Base-by-base conservation (phyloP, 495 filamentous ascomycete genomes). In the Penicillium macrosclerotiorum region DNA sequence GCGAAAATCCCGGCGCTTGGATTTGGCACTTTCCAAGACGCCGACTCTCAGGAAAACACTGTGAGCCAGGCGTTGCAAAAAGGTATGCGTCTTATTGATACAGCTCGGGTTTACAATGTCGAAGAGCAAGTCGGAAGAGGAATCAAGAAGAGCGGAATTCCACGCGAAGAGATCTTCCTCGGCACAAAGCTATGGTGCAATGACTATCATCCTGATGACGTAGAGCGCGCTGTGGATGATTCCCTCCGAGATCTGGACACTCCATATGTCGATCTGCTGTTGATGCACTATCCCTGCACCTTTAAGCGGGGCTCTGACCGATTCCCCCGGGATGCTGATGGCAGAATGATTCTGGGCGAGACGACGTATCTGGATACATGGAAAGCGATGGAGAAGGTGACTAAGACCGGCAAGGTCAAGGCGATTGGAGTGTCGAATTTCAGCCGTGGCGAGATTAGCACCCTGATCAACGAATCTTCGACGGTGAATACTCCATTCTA, bases 351-450 rank as follows among this genome's bases (percentile, higher is more conserved):
- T 19, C 54, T 68, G 1, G 75, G 59, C 18, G 53, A 75, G 18
- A 63, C 71, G 29, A 74, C 78, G 43, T 69, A 67, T 42, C 62
- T 82, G 27, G 77, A 80, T 43, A 84, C 80, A 4, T 85, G 74
- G 57, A 76, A 74, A 44, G 80, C 78, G 0, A 84, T 90, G 82
- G 84, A 89, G 52, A 71, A 73, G 31, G 62, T 80, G 2, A 57
- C 78, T 3, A 59, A 74, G 26, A 68, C 69, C 22, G 81, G 81
- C 31, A 84, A 83, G 50, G 60, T 66, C 32, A 77, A 67, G 47
- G 82, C 73, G 4, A 88, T 95, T 51, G 89, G 89, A 1, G 77
- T 93, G 5, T 85, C 82, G 53, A 94, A 92, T 68, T 90, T 90
- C 66, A 79, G 75, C 22, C 73, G 81, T 46, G 36, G 86, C 80